Conservation (phyloP, 2,329 filamentous ascomycete species). For the Colletotrichum gloeosporioides region DNA sequence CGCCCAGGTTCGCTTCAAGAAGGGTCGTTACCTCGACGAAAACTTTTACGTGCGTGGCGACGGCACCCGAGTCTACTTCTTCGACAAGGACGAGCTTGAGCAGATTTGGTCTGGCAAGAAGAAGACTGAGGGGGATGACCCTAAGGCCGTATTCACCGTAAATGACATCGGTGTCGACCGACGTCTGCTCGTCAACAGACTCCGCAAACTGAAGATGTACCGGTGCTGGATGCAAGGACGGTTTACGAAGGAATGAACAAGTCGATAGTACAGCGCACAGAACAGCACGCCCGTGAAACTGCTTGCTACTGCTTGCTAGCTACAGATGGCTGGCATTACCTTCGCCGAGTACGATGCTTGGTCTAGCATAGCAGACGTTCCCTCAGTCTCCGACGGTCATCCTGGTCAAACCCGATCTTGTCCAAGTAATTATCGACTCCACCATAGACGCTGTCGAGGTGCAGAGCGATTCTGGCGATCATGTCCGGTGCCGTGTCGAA, state of each 20-base stretch:
- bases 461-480: slow-evolving; percentile 60
- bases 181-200: slow-evolving; percentile 89
- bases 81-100: slow-evolving; percentile 83
- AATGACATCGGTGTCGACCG: slow-evolving; percentile 84
- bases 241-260: slow-evolving; percentile 70
- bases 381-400: slow-evolving; percentile 45
- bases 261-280: neutral
- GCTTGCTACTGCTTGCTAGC: neutral
- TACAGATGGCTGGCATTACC: neutral
- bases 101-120: slow-evolving; percentile 73
- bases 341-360: neutral
- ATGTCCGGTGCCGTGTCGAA: slow-evolving; percentile 69
- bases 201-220: slow-evolving; percentile 95
- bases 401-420: slow-evolving; percentile 60
- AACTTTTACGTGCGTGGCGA: slow-evolving; percentile 98
- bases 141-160: slow-evolving; percentile 66
- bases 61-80: slow-evolving; percentile 97
- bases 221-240: slow-evolving; percentile 92
- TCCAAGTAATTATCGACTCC: slow-evolving; percentile 71
- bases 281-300: neutral
- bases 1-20: slow-evolving; percentile 96
- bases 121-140: slow-evolving; percentile 28
- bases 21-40: slow-evolving; percentile 90
- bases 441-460: slow-evolving; percentile 68
- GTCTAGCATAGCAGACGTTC: slow-evolving; percentile 47